Conservation (phyloP, 768 basidiomycete genomes). For the Galerina sulciceps region DNA sequence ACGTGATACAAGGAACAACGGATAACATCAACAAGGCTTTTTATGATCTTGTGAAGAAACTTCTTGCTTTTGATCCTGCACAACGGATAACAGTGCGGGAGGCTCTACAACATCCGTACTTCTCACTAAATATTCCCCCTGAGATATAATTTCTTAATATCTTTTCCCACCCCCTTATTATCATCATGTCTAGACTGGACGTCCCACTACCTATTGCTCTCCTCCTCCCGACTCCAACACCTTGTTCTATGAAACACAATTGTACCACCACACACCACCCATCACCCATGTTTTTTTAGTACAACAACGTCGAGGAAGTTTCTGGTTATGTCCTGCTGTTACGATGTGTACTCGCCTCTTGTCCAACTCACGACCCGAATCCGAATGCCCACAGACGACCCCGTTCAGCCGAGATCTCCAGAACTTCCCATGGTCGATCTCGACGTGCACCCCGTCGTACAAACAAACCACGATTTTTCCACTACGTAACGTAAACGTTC, state of each 20-base stretch:
- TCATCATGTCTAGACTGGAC: slow-evolving; percentile 20
- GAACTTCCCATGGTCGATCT: background rate
- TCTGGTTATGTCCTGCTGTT: slow-evolving; percentile 25
- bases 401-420: slow-evolving; percentile 1
- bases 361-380: slow-evolving; percentile 3
- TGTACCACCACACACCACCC: slow-evolving; percentile 29
- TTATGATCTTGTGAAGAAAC: slow-evolving; percentile 83
- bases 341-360: slow-evolving; percentile 18
- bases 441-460: background rate
- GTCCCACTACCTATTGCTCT: slow-evolving; percentile 22
- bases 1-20: slow-evolving; percentile 75
- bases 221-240: slow-evolving; percentile 26
- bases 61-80: slow-evolving; percentile 89
- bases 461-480: background rate
- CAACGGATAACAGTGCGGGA: slow-evolving; percentile 88
- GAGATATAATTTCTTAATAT: slow-evolving; percentile 54
- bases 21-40: slow-evolving; percentile 81
- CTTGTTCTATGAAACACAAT: slow-evolving; percentile 29
- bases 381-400: slow-evolving; percentile 1
- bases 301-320: slow-evolving; percentile 29
- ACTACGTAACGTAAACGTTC: background rate
- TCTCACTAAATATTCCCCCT: slow-evolving; percentile 66
- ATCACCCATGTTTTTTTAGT: slow-evolving; percentile 29
- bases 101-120: slow-evolving; percentile 88
- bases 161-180: background rate